Percentiles rank a stretch among this genome's conserved stretches.
phyloP scores from a whole-genome alignment of 768 basidiomycete species.

The Kwoniella europaea region DNA sequence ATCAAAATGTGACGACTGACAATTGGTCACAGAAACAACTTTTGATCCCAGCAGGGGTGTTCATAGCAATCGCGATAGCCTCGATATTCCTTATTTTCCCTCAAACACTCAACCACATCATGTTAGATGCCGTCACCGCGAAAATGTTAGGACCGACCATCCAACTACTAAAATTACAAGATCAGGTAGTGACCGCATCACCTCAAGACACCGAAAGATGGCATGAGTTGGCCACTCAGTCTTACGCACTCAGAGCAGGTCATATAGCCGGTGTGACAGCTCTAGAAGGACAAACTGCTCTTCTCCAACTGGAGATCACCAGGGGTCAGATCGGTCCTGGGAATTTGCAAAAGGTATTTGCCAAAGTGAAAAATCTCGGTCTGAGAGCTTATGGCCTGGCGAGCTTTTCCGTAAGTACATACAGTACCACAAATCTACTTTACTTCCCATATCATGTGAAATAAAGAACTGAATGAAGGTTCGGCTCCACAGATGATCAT shows the following conservation, averaged over 20 bases:
- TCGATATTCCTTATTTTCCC: slow-evolving; percentile 65
- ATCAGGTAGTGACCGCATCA: slow-evolving; percentile 37
- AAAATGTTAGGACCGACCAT: slow-evolving; percentile 48
- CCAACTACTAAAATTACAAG: slow-evolving; percentile 45
- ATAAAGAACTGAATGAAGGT: background rate
- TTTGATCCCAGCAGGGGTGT: slow-evolving; percentile 62
- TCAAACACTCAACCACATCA: slow-evolving; percentile 62
- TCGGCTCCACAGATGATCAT: slow-evolving; percentile 20
- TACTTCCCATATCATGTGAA: background rate
- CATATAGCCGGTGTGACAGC: slow-evolving; percentile 41
- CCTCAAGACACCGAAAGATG: slow-evolving; percentile 41
- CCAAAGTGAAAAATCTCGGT: slow-evolving; percentile 45
- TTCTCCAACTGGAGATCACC: slow-evolving; percentile 56
- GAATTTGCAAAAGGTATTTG: slow-evolving; percentile 48
- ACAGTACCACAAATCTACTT: too few species aligned
- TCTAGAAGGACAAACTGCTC: slow-evolving; percentile 39
- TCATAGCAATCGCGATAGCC: slow-evolving; percentile 63
- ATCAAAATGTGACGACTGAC: background rate
- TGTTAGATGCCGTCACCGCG: slow-evolving; percentile 44
- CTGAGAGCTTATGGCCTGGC: slow-evolving; percentile 42
- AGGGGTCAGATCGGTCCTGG: slow-evolving; percentile 50
- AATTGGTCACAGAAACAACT: slow-evolving; percentile 42
- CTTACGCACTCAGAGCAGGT: slow-evolving; percentile 30
- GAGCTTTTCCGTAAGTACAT: slow-evolving; percentile 48
- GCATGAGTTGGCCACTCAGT: slow-evolving; percentile 39